A percentile compares a stretch with the other conserved stretches of the same genome.
phyloP scores from a whole-genome alignment of 2,329 filamentous ascomycete genomes.

The Phialemoniopsis sp. region DNA sequence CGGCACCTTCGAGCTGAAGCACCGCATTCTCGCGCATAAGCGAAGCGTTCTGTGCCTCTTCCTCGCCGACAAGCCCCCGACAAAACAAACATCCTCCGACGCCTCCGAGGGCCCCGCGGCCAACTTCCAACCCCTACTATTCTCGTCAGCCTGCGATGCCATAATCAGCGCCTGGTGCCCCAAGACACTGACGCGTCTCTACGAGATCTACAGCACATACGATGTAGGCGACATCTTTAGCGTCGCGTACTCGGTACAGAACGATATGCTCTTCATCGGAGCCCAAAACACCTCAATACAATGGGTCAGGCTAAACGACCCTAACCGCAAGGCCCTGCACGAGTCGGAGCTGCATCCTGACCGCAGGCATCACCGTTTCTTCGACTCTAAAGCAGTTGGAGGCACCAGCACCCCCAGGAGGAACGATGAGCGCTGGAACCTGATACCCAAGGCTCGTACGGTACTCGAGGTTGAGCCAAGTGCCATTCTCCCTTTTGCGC shows the following conservation, averaged over 20 bases:
- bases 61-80: conserved; percentile 54
- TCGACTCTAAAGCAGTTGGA: conserved; percentile 84
- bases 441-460: conserved; percentile 48
- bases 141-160: conserved; percentile 90
- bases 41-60: conserved; percentile 85
- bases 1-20: conserved; percentile 76
- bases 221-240: conserved; percentile 96
- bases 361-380: conserved; percentile 80
- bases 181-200: conserved; percentile 67
- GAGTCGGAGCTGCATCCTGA: conserved; percentile 69
- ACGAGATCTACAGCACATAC: conserved; percentile 89
- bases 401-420: conserved; percentile 74
- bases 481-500: conserved; percentile 82
- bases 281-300: conserved; percentile 94
- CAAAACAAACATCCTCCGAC: not conserved
- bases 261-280: conserved; percentile 84
- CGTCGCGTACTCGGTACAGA: conserved; percentile 76
- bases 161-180: conserved; percentile 94
- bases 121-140: conserved; percentile 60
- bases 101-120: conserved; percentile 49
- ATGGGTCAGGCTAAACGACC: conserved; percentile 76
- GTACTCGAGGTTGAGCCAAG: conserved; percentile 77
- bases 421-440: conserved; percentile 51
- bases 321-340: conserved; percentile 52
- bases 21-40: conserved; percentile 81